phyloP scores from a whole-genome alignment of 2,329 filamentous ascomycete genomes.

The Podosphaera leucotricha region DNA sequence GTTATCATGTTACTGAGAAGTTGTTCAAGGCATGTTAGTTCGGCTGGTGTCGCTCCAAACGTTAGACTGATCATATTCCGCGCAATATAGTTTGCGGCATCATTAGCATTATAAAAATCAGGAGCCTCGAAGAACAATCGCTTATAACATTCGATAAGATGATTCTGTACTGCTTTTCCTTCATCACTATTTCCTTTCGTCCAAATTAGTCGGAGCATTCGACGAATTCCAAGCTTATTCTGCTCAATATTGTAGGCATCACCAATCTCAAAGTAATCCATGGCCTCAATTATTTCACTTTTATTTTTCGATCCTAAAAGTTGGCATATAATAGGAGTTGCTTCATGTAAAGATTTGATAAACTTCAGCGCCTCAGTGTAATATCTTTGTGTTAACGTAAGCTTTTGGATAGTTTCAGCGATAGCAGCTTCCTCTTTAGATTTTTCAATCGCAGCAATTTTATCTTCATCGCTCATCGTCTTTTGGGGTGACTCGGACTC shows the following conservation, averaged over 20 bases:
- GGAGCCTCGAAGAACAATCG: conserved; percentile 91
- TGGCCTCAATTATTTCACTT: conserved; percentile 94
- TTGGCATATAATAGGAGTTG: conserved; percentile 61
- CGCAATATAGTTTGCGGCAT: conserved; percentile 84
- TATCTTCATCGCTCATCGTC: conserved; percentile 60
- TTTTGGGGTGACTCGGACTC: conserved; percentile 42
- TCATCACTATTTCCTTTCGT: conserved; percentile 98
- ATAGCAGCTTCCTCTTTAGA: conserved; percentile 72
- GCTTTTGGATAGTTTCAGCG: conserved; percentile 64
- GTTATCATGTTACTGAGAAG: conserved; percentile 96
- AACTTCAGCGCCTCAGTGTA: conserved; percentile 86
- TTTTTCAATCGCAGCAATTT: conserved; percentile 48
- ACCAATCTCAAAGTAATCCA: conserved; percentile 91
- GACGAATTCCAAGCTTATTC: conserved; percentile 73
- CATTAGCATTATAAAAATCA: conserved; percentile 64
- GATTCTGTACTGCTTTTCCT: conserved; percentile 90
- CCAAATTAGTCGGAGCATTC: conserved; percentile 95
- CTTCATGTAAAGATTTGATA: conserved; percentile 71
- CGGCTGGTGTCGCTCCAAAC: conserved; percentile 81
- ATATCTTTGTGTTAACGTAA: conserved; percentile 73
- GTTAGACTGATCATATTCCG: conserved; percentile 98
- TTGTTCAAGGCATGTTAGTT: conserved; percentile 87
- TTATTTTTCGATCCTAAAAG: conserved; percentile 89
- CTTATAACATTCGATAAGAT: conserved; percentile 92
- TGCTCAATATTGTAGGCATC: conserved; percentile 94